Evolutionary conservation across 1,284 basidiomycete genomes (phyloP), one percentile per base, ranked within the genome.

Genomic region (Cutaneotrichosporon sp.): DNA sequence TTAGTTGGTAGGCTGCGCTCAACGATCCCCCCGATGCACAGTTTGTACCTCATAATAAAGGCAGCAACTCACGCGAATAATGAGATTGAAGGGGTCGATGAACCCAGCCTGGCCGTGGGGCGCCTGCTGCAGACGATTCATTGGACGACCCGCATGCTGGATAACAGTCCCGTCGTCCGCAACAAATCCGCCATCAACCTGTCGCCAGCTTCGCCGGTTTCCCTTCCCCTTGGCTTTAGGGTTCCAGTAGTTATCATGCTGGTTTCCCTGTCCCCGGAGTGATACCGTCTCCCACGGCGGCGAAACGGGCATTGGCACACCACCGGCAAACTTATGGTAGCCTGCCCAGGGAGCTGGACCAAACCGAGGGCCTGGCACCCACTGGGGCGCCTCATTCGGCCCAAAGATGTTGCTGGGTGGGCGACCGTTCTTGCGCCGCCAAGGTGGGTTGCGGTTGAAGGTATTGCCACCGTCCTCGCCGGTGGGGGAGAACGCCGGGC

Each of bases 61-160:
- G n/a, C n/a, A n/a, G n/a, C n/a, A n/a, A 49, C 62, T 33, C 37
- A 71, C 69, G 57, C 68, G 69, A 47, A 72, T 61, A 29, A 92
- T 92, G 43, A 93, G 75, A 70, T 92, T 92, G 79, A 88, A 90
- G 1, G 88, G 89, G 74, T 93, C 90, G 57, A 93, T 89, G 22
- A 90, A 78, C 25, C 89, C 90, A 55, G 87, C 17, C 3, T 17
- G 12, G 16, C 89, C 61, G 87, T 83, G 64, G 86, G 89, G 49
- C 63, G 81, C 29, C 87, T 84, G 14, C 87, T 87, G 25, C 86
- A 86, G 2, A 22, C 35, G 22, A 4, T 12, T 31, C 14, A 63
- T 65, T 35, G 80, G 51, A 10, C 88, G 88, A 2, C 89, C 87
- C 14, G 85, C 80, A 65, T 90, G 89, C 26, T 88, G 79, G 61